Conservation (phyloP, 805 yeast genomes). For the Nakazawaea pomicola region DNA sequence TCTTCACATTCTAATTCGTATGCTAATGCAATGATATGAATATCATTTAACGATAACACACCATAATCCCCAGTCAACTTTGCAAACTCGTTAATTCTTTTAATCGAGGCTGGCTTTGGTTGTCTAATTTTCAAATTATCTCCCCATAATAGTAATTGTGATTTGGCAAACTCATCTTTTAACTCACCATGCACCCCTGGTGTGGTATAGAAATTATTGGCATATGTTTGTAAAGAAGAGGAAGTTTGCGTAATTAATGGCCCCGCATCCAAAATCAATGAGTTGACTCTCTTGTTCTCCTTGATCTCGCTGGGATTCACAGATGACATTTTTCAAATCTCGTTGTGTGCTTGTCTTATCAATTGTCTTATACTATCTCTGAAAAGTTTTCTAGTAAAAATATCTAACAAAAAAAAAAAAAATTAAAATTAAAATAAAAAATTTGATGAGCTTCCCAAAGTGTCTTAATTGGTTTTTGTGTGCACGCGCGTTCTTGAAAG, state of each 20-base stretch:
- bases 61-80: conserved; percentile 86
- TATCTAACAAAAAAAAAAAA: background rate
- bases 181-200: conserved; percentile 89
- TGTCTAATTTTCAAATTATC: conserved; percentile 67
- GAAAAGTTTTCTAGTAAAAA: background rate
- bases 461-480: background rate
- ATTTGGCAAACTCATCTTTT: conserved; percentile 78
- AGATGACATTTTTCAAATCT: conserved; percentile 1
- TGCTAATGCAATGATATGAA: conserved; percentile 86
- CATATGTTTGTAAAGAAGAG: conserved; percentile 64
- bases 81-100: conserved; percentile 70
- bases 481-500: background rate
- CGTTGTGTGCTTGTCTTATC: background rate
- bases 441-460: conserved; percentile 19
- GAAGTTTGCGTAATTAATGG: conserved; percentile 87
- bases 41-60: conserved; percentile 86
- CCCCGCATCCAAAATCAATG: conserved; percentile 87
- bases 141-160: conserved; percentile 77
- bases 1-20: conserved; percentile 78
- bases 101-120: conserved; percentile 62
- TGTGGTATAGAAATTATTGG: conserved; percentile 73
- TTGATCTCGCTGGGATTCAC: conserved; percentile 10
- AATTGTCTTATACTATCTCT: too few species aligned
- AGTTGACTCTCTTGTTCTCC: conserved; percentile 32
- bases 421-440: conserved; percentile 24